Base-by-base conservation (phyloP, 805 yeast species). In the Metschnikowia hibisci region DNA sequence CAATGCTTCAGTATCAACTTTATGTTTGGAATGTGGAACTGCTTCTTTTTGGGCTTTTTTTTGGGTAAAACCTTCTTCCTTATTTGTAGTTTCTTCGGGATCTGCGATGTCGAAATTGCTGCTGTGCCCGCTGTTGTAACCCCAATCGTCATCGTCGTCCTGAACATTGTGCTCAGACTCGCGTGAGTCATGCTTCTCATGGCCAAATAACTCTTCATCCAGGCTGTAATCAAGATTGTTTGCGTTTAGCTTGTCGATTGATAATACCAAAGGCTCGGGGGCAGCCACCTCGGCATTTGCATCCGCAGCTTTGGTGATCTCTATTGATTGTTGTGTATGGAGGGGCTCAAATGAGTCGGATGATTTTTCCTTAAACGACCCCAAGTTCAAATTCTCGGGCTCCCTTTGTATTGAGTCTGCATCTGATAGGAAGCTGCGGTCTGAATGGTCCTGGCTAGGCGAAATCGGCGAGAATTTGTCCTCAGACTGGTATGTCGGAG, bases 381-480 rank as follows among this genome's bases (percentile, higher is more conserved):
- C 25, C 31, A 69, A 49, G 32, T 62, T 53, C 44, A 69, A 53
- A 18, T 47, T 47, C 2, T 45, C 54, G 2, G 72, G 72, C 45
- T 69, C 74, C 23, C 57, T 35, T 43, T 68, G 74, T 18, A 68
- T 67, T 12, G 72, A 66, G 46, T 67, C 72, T 6, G 63, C 62
- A 38, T 69, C 74, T 1, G 73, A 67, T 30, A 52, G 57, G 43
- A 57, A 68, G 42, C 73, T 68, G 39, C 51, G 45, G 14, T 68
- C 72, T 1, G 71, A 64, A 26, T 42, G 45, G 10, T 71, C 69
- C 7, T 72, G 63, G 14, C 63, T 68, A 15, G 66, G 58, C n/a
- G 44, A 36, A 7, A 32, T 32, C 4, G 45, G 32, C n/a, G 37
- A 35, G 23, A 42, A 34, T 2, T 44, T 41, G 28, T 48, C 39